Percentiles rank a stretch among this genome's conserved stretches.
Conservation (phyloP, 2,329 filamentous ascomycete genomes). For the Epichloe typhina region DNA sequence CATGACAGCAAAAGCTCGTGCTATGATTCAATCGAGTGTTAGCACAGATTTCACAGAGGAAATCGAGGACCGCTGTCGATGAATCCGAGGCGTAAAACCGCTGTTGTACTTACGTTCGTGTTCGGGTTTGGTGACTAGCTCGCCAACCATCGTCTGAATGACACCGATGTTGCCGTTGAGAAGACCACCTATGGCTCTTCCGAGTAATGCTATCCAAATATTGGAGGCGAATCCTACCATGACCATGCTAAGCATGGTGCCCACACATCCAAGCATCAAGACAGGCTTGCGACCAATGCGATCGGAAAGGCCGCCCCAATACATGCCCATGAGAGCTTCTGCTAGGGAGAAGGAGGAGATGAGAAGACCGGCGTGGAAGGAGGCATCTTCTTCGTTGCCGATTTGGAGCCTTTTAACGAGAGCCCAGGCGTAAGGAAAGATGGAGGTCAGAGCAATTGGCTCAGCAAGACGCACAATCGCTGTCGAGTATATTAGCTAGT, state of each 20-base stretch:
- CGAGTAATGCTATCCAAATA: slow-evolving; percentile 70
- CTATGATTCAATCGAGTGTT: slow-evolving; percentile 25
- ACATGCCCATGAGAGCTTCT: slow-evolving; percentile 74
- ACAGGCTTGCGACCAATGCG: slow-evolving; percentile 75
- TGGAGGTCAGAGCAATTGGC: slow-evolving; percentile 83
- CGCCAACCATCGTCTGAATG: slow-evolving; percentile 85
- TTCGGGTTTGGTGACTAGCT: slow-evolving; percentile 69
- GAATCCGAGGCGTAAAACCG: too few species aligned
- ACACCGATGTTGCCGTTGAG: slow-evolving; percentile 88
- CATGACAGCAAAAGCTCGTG: slow-evolving; percentile 81
- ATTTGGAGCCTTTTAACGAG: slow-evolving; percentile 66
- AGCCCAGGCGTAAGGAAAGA: slow-evolving; percentile 84
- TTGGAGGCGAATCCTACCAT: slow-evolving; percentile 72
- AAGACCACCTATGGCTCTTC: slow-evolving; percentile 64
- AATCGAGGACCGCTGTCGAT: not conserved
- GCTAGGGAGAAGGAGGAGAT: slow-evolving; percentile 76
- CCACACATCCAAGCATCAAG: slow-evolving; percentile 65
- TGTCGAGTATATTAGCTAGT: slow-evolving; percentile 22
- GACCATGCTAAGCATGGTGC: slow-evolving; percentile 72
- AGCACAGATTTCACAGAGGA: slow-evolving; percentile 5
- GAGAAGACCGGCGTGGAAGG: slow-evolving; percentile 76
- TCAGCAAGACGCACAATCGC: slow-evolving; percentile 88
- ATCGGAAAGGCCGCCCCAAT: slow-evolving; percentile 78
- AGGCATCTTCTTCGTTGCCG: slow-evolving; percentile 61
- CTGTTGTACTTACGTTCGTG: slow-evolving; percentile 60